A percentile compares a stretch with the other conserved stretches of the same genome.
Conservation (phyloP, 768 basidiomycete genomes). For the Suillus variegatus region DNA sequence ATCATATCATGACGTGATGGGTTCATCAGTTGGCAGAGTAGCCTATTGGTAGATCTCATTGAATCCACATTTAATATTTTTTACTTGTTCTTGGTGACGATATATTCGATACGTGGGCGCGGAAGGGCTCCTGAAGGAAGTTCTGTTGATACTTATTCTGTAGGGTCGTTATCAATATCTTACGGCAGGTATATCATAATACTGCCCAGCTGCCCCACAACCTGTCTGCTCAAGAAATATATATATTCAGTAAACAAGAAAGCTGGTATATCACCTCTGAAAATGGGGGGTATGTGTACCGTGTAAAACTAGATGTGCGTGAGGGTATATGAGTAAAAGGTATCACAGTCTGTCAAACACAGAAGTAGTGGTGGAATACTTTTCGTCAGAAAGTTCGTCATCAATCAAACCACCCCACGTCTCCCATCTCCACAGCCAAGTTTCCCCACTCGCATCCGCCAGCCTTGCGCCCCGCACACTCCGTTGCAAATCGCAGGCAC, state of each 20-base stretch:
- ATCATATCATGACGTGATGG: too few species aligned
- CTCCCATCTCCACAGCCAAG: constrained; percentile 70
- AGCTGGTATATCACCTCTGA: not conserved
- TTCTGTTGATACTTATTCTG: not conserved
- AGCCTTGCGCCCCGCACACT: constrained; percentile 77
- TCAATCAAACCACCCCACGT: constrained; percentile 74
- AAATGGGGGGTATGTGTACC: not conserved
- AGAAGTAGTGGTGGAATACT: not conserved
- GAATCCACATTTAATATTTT: too few species aligned
- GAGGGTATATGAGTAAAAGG: constrained; percentile 3
- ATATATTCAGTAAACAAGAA: not conserved
- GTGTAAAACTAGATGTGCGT: not conserved
- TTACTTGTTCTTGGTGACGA: not conserved
- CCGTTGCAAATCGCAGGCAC: constrained; percentile 83
- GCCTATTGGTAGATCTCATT: too few species aligned
- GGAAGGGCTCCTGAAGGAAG: not conserved
- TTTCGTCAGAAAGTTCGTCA: not conserved
- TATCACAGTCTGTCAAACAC: not conserved
- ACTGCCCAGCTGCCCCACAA: not conserved
- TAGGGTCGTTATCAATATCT: not conserved
- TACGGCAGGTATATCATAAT: not conserved
- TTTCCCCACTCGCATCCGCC: constrained; percentile 64
- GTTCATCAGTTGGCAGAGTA: too few species aligned
- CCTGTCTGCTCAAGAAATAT: not conserved
- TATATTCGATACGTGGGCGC: not conserved